phyloP scores from a whole-genome alignment of 305 asterid species.

The Solanum hybrid region DNA sequence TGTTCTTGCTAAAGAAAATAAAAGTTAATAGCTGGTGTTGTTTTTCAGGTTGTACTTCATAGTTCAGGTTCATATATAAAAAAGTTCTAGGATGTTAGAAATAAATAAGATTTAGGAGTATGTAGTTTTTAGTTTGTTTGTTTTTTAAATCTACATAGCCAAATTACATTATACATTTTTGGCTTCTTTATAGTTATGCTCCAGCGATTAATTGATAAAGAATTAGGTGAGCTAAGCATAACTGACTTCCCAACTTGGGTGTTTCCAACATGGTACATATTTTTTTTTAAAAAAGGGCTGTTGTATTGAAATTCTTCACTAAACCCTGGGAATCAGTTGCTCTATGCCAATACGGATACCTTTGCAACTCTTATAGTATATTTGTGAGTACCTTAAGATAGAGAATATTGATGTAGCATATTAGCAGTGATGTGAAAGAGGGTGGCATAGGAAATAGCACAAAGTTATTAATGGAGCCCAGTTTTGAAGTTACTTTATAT shows the following conservation, averaged over 20 bases:
- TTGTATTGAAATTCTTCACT: background rate
- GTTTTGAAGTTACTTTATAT: background rate
- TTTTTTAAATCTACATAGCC: background rate
- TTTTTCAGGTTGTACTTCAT: background rate
- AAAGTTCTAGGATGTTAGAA: background rate
- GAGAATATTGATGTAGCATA: background rate
- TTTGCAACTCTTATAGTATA: background rate
- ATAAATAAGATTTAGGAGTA: background rate
- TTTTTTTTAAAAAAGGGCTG: background rate
- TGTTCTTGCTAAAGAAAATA: background rate
- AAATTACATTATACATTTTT: background rate
- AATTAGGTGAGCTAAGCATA: background rate
- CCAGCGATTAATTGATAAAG: background rate
- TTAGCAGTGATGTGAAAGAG: background rate
- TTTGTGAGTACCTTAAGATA: background rate
- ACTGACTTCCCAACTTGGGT: background rate
- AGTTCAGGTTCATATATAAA: background rate
- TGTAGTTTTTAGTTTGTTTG: background rate
- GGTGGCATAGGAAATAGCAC: background rate
- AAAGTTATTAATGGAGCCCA: background rate
- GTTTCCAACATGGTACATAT: background rate
- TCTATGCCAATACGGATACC: background rate
- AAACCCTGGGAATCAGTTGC: background rate
- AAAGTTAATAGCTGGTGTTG: background rate
- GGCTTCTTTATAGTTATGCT: background rate